Percentiles rank a stretch among this genome's conserved stretches.
These are phyloP conservation scores for Calonectria henricotiae DNA, from an alignment of 2,329 filamentous ascomycete species.

Conservation along the genomic window DNA sequence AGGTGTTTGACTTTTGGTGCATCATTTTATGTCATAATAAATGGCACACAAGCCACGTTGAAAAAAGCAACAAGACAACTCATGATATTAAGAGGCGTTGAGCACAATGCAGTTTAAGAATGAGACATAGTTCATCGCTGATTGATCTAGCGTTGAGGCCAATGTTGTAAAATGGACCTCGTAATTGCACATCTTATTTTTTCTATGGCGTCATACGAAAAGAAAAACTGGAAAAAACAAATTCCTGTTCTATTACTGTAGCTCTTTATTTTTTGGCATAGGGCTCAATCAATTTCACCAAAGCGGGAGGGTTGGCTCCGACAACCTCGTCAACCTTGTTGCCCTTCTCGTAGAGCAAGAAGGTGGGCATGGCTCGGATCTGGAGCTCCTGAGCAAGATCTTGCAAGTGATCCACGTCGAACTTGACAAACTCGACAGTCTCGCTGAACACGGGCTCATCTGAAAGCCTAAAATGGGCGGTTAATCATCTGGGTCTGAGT, in stretches of 20 bases:
- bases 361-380: conserved; percentile 94
- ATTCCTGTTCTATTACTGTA: not conserved
- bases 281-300: conserved; percentile 44
- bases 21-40: too few species aligned
- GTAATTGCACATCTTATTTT: conserved; percentile 5
- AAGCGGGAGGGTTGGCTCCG: conserved; percentile 80
- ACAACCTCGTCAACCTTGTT: conserved; percentile 82
- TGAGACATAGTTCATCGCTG: not conserved
- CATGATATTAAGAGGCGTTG: not conserved
- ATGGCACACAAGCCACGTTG: not conserved
- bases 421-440: conserved; percentile 84
- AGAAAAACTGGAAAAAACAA: not conserved
- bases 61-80: not conserved
- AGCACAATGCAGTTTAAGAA: not conserved
- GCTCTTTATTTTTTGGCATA: conserved; percentile 24
- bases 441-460: conserved; percentile 67
- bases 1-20: too few species aligned
- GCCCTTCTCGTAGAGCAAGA: conserved; percentile 87
- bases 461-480: conserved; percentile 43
- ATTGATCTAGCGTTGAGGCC: not conserved
- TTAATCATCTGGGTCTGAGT: not conserved
- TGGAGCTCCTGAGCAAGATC: conserved; percentile 84
- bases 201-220: not conserved
- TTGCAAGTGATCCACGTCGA: conserved; percentile 89
- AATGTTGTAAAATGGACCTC: not conserved